Evolutionary conservation across 2,329 filamentous ascomycete species (phyloP).

Genomic region (Lizonia empirigonia): DNA sequence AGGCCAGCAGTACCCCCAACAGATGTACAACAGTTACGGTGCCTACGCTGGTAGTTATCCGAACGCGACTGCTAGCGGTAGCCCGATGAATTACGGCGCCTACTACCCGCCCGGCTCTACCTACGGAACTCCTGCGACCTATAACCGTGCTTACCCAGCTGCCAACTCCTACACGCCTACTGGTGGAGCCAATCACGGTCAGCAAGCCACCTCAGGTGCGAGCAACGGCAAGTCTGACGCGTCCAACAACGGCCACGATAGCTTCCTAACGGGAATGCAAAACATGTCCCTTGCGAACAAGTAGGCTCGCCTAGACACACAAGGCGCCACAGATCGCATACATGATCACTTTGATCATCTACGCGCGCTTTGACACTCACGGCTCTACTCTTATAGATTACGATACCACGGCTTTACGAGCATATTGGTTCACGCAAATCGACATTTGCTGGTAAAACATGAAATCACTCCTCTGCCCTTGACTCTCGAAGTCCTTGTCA

Average conservation of each 20-base stretch:
- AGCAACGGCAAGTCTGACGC: slow-evolving; percentile 2
- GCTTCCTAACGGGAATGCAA: slow-evolving; percentile 29
- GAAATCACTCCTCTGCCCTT: too few relatives aligned
- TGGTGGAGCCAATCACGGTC: slow-evolving; percentile 23
- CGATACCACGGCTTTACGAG: slow-evolving; percentile 2
- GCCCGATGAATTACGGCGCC: slow-evolving; percentile 40
- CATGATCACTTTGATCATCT: neutral
- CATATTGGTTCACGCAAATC: neutral
- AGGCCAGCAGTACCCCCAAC: slow-evolving; percentile 27
- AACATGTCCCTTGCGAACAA: slow-evolving; percentile 33
- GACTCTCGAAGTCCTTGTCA: neutral
- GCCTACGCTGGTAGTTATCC: slow-evolving; percentile 26
- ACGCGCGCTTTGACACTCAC: neutral
- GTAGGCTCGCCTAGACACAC: slow-evolving; percentile 5
- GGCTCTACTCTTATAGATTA: slow-evolving; percentile 3
- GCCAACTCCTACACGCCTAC: slow-evolving; percentile 22
- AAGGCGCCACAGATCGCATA: neutral
- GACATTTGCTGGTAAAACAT: too few relatives aligned
- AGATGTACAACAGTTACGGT: slow-evolving; percentile 31
- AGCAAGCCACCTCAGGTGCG: slow-evolving; percentile 19
- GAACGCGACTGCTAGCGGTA: slow-evolving; percentile 32
- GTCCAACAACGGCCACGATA: slow-evolving; percentile 23
- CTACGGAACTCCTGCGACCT: slow-evolving; percentile 31
- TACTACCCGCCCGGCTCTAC: slow-evolving; percentile 38
- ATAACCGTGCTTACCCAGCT: slow-evolving; percentile 30